Conservation (phyloP, 352 stramenopile species). For the Poterioochromonas sp. region DNA sequence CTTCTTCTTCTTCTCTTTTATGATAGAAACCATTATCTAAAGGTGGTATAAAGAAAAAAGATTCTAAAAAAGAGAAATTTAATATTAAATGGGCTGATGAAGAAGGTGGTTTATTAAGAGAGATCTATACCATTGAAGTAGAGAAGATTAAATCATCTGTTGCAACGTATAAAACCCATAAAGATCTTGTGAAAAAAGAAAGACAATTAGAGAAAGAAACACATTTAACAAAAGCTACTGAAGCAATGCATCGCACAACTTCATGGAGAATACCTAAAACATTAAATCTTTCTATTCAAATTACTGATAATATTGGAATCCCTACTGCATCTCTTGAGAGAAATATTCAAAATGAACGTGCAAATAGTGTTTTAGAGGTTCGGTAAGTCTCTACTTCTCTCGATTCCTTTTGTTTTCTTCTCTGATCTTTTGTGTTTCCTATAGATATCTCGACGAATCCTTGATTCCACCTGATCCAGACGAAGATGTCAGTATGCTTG, state of each 20-base stretch:
- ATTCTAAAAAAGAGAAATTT: background rate
- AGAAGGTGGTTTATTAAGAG: conserved; percentile 14
- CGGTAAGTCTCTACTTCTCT: too few species aligned
- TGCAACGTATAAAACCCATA: conserved; percentile 4
- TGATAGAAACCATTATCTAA: background rate
- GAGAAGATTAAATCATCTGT: conserved; percentile 4
- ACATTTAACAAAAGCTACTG: background rate
- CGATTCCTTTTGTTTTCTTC: too few species aligned
- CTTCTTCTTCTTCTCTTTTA: background rate
- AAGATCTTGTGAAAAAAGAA: conserved; percentile 20
- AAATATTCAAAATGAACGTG: background rate
- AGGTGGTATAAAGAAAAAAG: background rate
- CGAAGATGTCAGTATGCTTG: background rate
- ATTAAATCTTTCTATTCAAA: background rate
- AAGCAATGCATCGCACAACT: background rate
- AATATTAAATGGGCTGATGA: conserved; percentile 13
- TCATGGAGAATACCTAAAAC: background rate
- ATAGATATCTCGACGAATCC: background rate
- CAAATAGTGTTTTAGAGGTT: background rate
- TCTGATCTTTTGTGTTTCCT: background rate
- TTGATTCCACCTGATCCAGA: conserved; percentile 21
- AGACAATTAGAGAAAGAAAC: conserved; percentile 24
- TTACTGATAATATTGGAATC: background rate
- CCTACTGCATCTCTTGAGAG: background rate
- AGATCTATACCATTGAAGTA: conserved; percentile 7